These are phyloP conservation scores for Cladorrhinum samala DNA, from an alignment of 495 filamentous ascomycete genomes.

Conservation along the genomic window DNA sequence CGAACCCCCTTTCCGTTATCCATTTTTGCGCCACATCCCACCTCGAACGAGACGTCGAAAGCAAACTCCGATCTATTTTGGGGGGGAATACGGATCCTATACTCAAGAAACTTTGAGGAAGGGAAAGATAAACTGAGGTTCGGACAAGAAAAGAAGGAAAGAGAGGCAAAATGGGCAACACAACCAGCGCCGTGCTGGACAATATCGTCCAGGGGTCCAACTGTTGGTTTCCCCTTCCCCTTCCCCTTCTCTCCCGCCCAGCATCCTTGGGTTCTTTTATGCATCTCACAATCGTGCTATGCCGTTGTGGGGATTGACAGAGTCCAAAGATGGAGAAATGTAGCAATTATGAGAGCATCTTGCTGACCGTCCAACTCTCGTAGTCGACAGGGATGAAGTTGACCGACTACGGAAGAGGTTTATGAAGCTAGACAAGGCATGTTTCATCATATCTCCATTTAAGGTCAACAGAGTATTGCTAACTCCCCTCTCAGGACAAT, in stretches of 20 bases:
- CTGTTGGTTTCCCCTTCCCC: constrained; percentile 49
- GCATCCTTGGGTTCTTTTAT: too few species aligned
- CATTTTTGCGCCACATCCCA: too few species aligned
- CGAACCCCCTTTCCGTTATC: too few species aligned
- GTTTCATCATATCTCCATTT: constrained; percentile 9
- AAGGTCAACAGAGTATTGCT: background rate
- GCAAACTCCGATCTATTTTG: too few species aligned
- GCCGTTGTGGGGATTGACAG: too few species aligned
- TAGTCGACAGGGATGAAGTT: constrained; percentile 95
- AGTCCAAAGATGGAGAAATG: too few species aligned
- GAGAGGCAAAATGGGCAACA: constrained; percentile 66
- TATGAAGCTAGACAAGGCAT: constrained; percentile 97
- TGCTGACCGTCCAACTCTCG: constrained; percentile 6
- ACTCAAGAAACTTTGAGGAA: too few species aligned
- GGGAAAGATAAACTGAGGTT: too few species aligned
- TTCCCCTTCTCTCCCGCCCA: background rate
- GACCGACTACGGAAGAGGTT: constrained; percentile 93
- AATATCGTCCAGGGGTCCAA: constrained; percentile 94
- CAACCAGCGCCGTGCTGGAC: constrained; percentile 78
- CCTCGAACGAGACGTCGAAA: too few species aligned
- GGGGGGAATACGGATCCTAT: too few species aligned
- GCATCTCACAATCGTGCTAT: too few species aligned
- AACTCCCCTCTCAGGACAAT: constrained; percentile 60
- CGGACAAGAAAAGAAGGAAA: constrained; percentile 1
- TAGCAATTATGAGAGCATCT: background rate